Evolutionary conservation across 164 flowering plant species (phyloP), one percentile per base, ranked within the genome.

Genomic region (Aristolochia contorta): DNA sequence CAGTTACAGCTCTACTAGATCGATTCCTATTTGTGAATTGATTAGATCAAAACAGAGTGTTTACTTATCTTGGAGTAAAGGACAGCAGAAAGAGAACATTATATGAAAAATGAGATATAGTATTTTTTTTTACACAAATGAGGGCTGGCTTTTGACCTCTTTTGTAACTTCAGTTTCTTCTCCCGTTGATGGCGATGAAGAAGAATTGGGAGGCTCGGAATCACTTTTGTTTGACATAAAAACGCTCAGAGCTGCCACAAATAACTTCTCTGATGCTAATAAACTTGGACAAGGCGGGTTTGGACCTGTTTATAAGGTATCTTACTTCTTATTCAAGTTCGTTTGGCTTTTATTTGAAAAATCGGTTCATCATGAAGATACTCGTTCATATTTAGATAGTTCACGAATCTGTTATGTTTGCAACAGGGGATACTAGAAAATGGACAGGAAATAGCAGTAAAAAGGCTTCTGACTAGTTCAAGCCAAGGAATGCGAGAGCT

Each of bases 231-330:
- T 71, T 43, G 64, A 62, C 54, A 62, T 76, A 14, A 48, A 16
- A 32, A 65, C 65, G 2, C 46, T 74, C 21, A 20, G 24, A 19
- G 58, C 53, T 32, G 79, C 76, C 1, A 79, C 83, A 23, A 23
- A 73, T 16, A 47, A 75, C 53, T 79, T 79, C 57, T 71, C 74
- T 4, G 65, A 67, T 45, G 54, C 46, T n/a, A 73, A 77, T 58
- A 73, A 56, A 58, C 74, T 79, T 19, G 83, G 83, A 27, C 60
- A 73, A 67, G 83, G 83, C 6, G 80, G 83, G 1, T 77, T 79
- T 47, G 83, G 83, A 3, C 61, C 78, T 3, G 83, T 79, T 22
- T 79, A 72, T 65, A 72, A 70, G 83, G 80, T 79, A 63, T 12
- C 14, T 9, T 10, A 37, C 9, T 15, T 23, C 27, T 53, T 32